Evolutionary conservation across 441 rosid genomes (phyloP).

Genomic region (Adansonia rubrostipa): DNA sequence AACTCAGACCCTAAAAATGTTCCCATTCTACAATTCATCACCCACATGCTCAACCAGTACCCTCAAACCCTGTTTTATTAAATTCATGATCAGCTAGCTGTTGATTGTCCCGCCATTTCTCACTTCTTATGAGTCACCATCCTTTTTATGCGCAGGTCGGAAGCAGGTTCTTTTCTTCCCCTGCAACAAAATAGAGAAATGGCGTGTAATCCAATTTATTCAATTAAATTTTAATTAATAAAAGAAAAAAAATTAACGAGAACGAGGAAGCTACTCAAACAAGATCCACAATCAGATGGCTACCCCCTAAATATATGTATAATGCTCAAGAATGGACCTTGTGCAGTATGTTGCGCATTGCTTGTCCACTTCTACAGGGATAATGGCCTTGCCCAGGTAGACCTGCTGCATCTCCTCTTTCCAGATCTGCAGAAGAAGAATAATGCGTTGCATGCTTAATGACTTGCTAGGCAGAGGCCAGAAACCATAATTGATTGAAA

Average conservation of each 20-base stretch:
- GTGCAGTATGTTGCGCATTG: constrained; percentile 31
- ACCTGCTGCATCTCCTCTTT: constrained; percentile 91
- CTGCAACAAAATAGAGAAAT: constrained; percentile 20
- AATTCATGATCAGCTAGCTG: background rate
- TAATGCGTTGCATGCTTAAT: background rate
- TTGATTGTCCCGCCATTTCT: constrained; percentile 13
- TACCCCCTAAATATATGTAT: constrained; percentile 27
- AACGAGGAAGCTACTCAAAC: background rate
- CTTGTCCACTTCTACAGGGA: constrained; percentile 66
- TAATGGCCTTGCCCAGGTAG: constrained; percentile 66
- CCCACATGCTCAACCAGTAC: background rate
- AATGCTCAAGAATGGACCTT: constrained; percentile 8
- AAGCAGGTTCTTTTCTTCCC: constrained; percentile 14
- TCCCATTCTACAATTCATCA: background rate
- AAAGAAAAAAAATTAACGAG: background rate
- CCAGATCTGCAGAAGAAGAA: constrained; percentile 70
- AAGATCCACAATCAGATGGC: background rate
- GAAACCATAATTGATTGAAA: background rate
- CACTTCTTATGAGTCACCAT: background rate
- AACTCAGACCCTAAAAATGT: background rate
- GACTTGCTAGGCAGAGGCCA: background rate
- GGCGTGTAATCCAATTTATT: background rate
- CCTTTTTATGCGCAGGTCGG: background rate
- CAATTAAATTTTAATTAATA: background rate
- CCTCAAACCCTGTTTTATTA: background rate